Conservation (phyloP, 257 asterid genomes). For the Vinca minor region DNA sequence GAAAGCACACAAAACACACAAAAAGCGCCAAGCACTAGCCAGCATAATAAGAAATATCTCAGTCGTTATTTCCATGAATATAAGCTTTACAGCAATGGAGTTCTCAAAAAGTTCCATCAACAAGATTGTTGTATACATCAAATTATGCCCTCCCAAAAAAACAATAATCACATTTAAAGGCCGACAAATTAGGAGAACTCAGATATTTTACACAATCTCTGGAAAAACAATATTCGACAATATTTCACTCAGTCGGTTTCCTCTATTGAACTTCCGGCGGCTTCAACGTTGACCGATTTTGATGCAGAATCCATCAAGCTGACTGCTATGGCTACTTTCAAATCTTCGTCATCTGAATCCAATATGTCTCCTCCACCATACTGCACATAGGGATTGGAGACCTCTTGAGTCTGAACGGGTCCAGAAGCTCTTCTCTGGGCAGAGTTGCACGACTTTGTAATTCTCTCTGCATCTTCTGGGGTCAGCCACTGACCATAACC, state of each 20-base stretch:
- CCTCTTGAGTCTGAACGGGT: constrained; percentile 18
- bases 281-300: constrained; percentile 18
- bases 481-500: constrained; percentile 91
- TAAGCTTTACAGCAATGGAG: background rate
- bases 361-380: constrained; percentile 19
- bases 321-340: constrained; percentile 95
- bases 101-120: background rate
- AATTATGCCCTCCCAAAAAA: background rate
- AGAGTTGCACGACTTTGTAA: constrained; percentile 63
- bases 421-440: constrained; percentile 22
- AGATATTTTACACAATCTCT: background rate
- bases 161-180: too few relatives aligned
- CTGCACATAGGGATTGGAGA: constrained; percentile 20
- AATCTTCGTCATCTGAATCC: constrained; percentile 79
- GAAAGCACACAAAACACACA: too few relatives aligned
- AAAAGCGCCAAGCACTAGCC: background rate
- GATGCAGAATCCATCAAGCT: constrained; percentile 66
- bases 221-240: background rate
- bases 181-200: background rate
- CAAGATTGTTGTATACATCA: constrained; percentile 4
- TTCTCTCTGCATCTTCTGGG: constrained; percentile 92
- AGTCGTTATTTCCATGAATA: background rate
- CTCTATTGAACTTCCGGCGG: constrained; percentile 19
- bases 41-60: background rate
- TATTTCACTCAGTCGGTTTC: constrained; percentile 20